Evolutionary conservation across 2,329 filamentous ascomycete genomes (phyloP), one percentile per base, ranked within the genome.

Genomic region (Stylonectria norvegica): DNA sequence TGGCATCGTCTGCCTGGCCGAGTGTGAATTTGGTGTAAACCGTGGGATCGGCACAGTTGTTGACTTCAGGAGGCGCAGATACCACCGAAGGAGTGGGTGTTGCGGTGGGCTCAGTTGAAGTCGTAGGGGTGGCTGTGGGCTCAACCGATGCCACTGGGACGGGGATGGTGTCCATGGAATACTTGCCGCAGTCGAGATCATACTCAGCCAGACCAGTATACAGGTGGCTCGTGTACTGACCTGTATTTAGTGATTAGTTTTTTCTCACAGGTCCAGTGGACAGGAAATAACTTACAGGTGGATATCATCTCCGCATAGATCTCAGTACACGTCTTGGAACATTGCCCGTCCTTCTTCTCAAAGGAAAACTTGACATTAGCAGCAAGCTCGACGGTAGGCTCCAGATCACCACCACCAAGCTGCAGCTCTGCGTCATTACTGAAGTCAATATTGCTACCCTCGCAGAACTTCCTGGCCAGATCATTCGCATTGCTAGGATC

Each of bases 331-430:
- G 40, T 40, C 36, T 27, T 38, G 15, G 32, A 32, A 18, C 40
- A 43, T 11, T 46, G 20, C 5, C 36, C 36, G 5, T 43, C 23
- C 16, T 30, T 36, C 29, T 39, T 40, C 16, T 38, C 33, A 30
- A 40, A 45, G 18, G 20, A 39, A 20, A 39, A 46, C 35, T 46
- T 30, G 23, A 46, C 35, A 11, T 34, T 27, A 10, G 36, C 43
- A 18, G 12, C 25, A 16, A 46, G 43, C 5, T 36, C 32, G 15
- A 30, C 29, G 2, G 40, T 20, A 19, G 40, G 40, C 18, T 46
- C 36, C 36, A 43, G 25, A 30, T 37, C 43, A 9, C 43, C 33
- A 9, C 43, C 37, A 20, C 36, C 36, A 34, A 46, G 43, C 20
- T 42, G 31, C 14, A 46, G 33, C 15, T 46, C 40, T 5, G 33